Percentiles rank a stretch among this genome's conserved stretches.
phyloP scores from a whole-genome alignment of 2,329 filamentous ascomycete genomes.

The Endoconidiophora polonica region DNA sequence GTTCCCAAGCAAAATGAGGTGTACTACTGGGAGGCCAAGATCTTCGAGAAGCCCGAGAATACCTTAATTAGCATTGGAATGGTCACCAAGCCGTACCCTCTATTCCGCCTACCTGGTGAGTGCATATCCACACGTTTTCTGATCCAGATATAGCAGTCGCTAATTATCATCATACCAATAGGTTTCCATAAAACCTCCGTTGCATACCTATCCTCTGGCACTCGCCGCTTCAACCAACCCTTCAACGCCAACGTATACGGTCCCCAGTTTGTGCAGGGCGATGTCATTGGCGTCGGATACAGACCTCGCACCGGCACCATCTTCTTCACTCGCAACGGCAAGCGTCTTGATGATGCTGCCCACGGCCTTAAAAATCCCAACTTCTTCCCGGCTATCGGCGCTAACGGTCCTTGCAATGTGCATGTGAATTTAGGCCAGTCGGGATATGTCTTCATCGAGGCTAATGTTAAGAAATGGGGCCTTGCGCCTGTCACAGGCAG shows the following conservation, averaged over 20 bases:
- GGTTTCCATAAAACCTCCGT: conserved; percentile 87
- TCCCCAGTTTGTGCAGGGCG: conserved; percentile 73
- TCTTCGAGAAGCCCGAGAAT: conserved; percentile 89
- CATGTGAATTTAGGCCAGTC: conserved; percentile 98
- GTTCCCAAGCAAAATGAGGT: conserved; percentile 98
- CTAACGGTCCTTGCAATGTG: conserved; percentile 78
- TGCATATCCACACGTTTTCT: not conserved
- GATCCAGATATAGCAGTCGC: not conserved
- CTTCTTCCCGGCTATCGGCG: conserved; percentile 94
- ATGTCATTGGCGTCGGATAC: conserved; percentile 92
- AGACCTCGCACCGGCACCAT: conserved; percentile 84
- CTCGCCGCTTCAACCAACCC: conserved; percentile 81
- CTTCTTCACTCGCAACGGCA: conserved; percentile 97
- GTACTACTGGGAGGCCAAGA: conserved; percentile 98
- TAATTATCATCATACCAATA: conserved; percentile 13
- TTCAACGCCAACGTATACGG: conserved; percentile 69
- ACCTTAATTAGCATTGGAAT: conserved; percentile 83
- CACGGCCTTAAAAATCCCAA: conserved; percentile 90
- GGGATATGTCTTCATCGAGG: conserved; percentile 97
- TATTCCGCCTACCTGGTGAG: conserved; percentile 85
- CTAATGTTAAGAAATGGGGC: conserved; percentile 99
- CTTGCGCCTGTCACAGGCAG: conserved; percentile 90
- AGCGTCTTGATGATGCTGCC: conserved; percentile 85
- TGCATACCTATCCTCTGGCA: conserved; percentile 77
- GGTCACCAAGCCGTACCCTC: conserved; percentile 89